phyloP scores from a whole-genome alignment of 2,329 filamentous ascomycete species.

The Huntiella bhutanensis region DNA sequence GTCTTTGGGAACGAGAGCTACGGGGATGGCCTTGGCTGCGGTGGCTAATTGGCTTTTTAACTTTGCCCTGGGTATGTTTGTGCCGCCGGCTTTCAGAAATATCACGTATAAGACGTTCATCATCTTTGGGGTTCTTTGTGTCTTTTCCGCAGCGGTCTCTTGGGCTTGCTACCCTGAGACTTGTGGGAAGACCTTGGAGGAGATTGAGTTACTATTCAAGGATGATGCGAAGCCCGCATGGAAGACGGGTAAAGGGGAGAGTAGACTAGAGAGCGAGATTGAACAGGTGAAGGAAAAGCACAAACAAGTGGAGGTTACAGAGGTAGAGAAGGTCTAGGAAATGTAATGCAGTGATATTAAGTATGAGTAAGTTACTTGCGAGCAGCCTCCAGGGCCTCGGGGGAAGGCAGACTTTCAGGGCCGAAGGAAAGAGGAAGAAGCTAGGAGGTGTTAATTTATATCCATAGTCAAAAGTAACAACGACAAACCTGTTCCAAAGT shows the following conservation, averaged over 20 bases:
- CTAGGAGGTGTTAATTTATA: constrained; percentile 19
- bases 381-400: constrained; percentile 1
- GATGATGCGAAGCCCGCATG: constrained; percentile 19
- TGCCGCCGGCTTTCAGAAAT: constrained; percentile 21
- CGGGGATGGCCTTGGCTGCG: constrained; percentile 37
- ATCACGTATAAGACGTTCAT: constrained; percentile 19
- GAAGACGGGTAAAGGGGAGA: constrained; percentile 20
- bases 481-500: constrained; percentile 44
- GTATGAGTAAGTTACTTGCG: not conserved
- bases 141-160: constrained; percentile 25
- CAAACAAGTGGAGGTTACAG: constrained; percentile 7
- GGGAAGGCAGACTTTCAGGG: constrained; percentile 34
- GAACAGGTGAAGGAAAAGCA: constrained; percentile 14
- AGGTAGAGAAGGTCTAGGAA: not conserved
- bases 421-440: constrained; percentile 51
- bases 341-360: not conserved
- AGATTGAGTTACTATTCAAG: constrained; percentile 21
- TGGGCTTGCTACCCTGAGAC: constrained; percentile 25
- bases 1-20: constrained; percentile 40
- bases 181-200: constrained; percentile 24
- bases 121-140: constrained; percentile 24
- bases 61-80: constrained; percentile 22
- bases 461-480: not conserved
- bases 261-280: constrained; percentile 15
- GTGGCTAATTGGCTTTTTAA: constrained; percentile 28